A percentile compares a stretch with the other conserved stretches of the same genome.
phyloP scores from a whole-genome alignment of 2,329 filamentous ascomycete species.

The Ophiostoma perfectum region DNA sequence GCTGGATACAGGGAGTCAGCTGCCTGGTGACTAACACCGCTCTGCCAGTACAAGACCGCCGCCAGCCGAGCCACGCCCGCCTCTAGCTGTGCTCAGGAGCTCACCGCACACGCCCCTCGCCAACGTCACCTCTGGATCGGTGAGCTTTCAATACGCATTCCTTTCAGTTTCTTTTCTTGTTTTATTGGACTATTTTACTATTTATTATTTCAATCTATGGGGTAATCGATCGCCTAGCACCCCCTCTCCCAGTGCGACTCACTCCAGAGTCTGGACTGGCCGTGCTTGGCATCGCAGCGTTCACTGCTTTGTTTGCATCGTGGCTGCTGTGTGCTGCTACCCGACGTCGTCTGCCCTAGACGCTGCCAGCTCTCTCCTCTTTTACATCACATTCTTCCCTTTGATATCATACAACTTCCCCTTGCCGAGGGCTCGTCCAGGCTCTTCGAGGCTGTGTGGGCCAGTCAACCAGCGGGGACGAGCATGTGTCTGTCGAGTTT shows the following conservation, averaged over 20 bases:
- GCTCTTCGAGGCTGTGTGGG: too few species aligned
- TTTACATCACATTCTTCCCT: too few species aligned
- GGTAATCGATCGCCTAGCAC: background rate
- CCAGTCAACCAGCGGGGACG: background rate
- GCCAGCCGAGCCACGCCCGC: background rate
- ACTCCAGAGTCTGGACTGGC: conserved; percentile 4
- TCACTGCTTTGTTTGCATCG: background rate
- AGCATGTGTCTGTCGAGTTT: conserved; percentile 1
- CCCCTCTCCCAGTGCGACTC: background rate
- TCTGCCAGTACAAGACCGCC: background rate
- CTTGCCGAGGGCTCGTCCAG: too few species aligned
- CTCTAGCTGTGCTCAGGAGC: background rate
- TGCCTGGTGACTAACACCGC: background rate
- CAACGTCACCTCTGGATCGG: background rate
- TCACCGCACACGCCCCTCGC: background rate
- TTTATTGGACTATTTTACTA: background rate
- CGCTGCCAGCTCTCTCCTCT: too few species aligned
- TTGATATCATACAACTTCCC: too few species aligned
- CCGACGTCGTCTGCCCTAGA: background rate
- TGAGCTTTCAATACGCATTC: background rate
- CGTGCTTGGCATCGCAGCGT: conserved; percentile 4
- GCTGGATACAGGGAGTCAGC: background rate
- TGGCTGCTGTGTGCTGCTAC: background rate
- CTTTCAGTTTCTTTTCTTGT: background rate
- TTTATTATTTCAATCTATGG: background rate